Conservation (phyloP, 1,284 basidiomycete genomes). For the Sporisorium iseilematis-ciliati region DNA sequence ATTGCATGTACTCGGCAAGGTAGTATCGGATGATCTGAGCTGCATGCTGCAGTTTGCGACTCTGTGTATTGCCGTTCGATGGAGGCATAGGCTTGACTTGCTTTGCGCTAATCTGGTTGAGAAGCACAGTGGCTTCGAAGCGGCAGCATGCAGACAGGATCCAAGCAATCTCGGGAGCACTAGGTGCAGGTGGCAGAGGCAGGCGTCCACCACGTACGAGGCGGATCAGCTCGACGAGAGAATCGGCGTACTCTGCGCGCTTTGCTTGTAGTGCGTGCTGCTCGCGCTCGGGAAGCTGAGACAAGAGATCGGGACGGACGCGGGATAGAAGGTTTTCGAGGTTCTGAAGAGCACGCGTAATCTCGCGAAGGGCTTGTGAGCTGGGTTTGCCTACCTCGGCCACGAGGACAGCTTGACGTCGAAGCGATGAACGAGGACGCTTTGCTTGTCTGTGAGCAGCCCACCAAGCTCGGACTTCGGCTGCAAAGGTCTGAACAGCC, state of each 20-base stretch:
- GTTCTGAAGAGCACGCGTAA: conserved; percentile 24
- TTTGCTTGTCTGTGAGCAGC: conserved; percentile 21
- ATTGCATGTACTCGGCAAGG: conserved; percentile 39
- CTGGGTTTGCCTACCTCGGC: conserved; percentile 33
- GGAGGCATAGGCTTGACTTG: background rate
- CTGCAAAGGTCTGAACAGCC: conserved; percentile 27
- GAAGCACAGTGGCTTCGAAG: conserved; percentile 27
- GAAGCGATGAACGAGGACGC: conserved; percentile 11
- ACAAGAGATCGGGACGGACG: conserved; percentile 19
- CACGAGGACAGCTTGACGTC: conserved; percentile 28
- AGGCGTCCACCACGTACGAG: conserved; percentile 23
- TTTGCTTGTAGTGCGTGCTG: conserved; percentile 19
- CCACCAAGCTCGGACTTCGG: conserved; percentile 45
- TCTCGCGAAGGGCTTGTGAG: conserved; percentile 29
- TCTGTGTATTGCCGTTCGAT: conserved; percentile 4
- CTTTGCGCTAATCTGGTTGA: conserved; percentile 4
- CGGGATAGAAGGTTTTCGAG: conserved; percentile 21
- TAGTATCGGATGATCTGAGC: conserved; percentile 30
- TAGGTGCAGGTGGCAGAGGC: conserved; percentile 24
- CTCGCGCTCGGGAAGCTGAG: conserved; percentile 17
- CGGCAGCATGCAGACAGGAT: conserved; percentile 45
- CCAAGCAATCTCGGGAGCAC: conserved; percentile 39
- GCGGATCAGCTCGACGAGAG: conserved; percentile 34
- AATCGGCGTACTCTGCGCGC: conserved; percentile 32
- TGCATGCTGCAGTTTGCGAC: conserved; percentile 13